phyloP scores from a whole-genome alignment of 2,329 filamentous ascomycete species.

The Penicillium fuscoglaucum region DNA sequence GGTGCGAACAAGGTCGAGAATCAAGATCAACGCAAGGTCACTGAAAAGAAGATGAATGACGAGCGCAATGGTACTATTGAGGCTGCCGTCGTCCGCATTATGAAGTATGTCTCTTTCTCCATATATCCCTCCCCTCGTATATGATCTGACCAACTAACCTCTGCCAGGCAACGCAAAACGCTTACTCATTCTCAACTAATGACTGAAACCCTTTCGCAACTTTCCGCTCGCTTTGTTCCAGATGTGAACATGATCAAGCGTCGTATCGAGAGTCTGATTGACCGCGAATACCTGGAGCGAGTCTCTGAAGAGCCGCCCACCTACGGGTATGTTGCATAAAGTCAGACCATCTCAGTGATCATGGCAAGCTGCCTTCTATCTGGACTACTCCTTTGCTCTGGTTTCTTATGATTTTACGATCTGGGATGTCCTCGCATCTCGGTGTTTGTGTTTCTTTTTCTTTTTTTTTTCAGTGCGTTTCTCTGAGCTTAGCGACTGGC shows the following conservation, averaged over 20 bases:
- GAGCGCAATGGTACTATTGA: slow-evolving; percentile 53
- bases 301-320: slow-evolving; percentile 46
- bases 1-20: slow-evolving; percentile 83
- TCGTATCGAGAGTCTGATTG: slow-evolving; percentile 55
- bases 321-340: slow-evolving; percentile 48
- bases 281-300: slow-evolving; percentile 54
- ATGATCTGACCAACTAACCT: slow-evolving; percentile 11
- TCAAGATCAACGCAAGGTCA: slow-evolving; percentile 56
- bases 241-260: slow-evolving; percentile 56
- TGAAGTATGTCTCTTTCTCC: slow-evolving; percentile 46
- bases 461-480: not conserved
- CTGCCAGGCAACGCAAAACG: slow-evolving; percentile 49
- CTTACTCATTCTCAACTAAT: slow-evolving; percentile 52
- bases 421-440: slow-evolving; percentile 7
- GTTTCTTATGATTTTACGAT: slow-evolving; percentile 3
- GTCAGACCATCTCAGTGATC: not conserved
- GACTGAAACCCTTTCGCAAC: slow-evolving; percentile 52
- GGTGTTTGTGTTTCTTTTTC: not conserved
- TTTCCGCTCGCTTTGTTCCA: slow-evolving; percentile 51
- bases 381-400: not conserved
- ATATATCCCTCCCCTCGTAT: not conserved
- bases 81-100: slow-evolving; percentile 54
- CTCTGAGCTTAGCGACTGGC: slow-evolving; percentile 30
- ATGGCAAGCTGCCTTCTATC: not conserved
- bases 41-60: slow-evolving; percentile 53